Conservation (phyloP, 371 early-diverging fungal species). For the Mucor saturninus region DNA sequence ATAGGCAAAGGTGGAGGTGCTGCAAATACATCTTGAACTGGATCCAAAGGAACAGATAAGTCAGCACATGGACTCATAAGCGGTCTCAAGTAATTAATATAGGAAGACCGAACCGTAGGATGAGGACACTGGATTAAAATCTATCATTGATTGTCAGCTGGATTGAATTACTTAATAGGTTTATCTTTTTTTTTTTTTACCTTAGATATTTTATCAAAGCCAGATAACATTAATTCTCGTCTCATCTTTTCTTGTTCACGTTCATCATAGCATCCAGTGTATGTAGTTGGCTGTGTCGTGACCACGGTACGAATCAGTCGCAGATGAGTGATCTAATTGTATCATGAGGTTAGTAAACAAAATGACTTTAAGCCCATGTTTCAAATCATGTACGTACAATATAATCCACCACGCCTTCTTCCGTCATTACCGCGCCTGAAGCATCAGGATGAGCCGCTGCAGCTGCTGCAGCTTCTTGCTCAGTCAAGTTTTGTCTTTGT, state of each 20-base stretch:
- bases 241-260: conserved; percentile 55
- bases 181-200: conserved; percentile 21
- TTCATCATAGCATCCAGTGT: conserved; percentile 39
- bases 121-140: conserved; percentile 61
- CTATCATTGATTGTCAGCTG: conserved; percentile 12
- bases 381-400: conserved; percentile 30
- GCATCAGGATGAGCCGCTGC: conserved; percentile 14
- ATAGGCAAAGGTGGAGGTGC: conserved; percentile 9
- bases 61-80: conserved; percentile 51
- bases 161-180: not conserved
- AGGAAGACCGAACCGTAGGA: conserved; percentile 59
- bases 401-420: conserved; percentile 59
- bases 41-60: conserved; percentile 11
- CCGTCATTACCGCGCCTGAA: conserved; percentile 49
- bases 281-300: conserved; percentile 47
- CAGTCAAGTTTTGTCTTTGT: conserved; percentile 22
- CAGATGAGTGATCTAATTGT: conserved; percentile 45
- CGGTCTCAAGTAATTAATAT: conserved; percentile 48
- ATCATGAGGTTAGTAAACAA: not conserved
- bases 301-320: conserved; percentile 51
- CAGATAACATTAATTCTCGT: conserved; percentile 53
- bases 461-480: conserved; percentile 12
- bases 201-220: conserved; percentile 55
- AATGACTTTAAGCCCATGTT: not conserved
- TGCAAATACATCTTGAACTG: not conserved